Conservation (phyloP, 768 basidiomycete species). For the Erythrobasidium yunnanense region DNA sequence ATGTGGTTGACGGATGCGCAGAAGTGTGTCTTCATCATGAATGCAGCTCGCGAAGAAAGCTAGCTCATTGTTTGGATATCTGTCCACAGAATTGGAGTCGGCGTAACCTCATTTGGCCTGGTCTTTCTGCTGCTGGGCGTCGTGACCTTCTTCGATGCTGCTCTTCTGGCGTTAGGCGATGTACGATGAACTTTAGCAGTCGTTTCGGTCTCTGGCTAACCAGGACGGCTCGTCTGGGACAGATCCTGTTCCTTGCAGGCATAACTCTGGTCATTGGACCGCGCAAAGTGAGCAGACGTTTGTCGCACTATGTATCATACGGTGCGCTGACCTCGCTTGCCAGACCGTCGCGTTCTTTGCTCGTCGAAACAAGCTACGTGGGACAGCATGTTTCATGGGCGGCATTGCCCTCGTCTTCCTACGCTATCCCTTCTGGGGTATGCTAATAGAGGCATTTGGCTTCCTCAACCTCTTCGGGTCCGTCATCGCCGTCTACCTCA, state of each 20-base stretch:
- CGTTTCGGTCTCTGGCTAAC: slow-evolving; percentile 19
- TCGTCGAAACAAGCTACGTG: slow-evolving; percentile 84
- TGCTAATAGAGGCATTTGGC: slow-evolving; percentile 87
- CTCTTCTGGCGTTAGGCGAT: slow-evolving; percentile 90
- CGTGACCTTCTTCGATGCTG: slow-evolving; percentile 91
- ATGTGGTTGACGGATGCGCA: slow-evolving; percentile 49
- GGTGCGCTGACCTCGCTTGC: too few species aligned
- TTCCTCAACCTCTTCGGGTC: slow-evolving; percentile 97
- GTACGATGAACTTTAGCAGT: slow-evolving; percentile 47
- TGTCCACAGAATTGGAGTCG: slow-evolving; percentile 64
- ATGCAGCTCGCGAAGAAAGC: not conserved
- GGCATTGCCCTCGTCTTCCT: slow-evolving; percentile 85
- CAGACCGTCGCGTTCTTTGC: slow-evolving; percentile 93
- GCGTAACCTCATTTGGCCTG: slow-evolving; percentile 84
- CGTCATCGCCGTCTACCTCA: not conserved
- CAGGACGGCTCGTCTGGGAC: not conserved
- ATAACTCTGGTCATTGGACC: slow-evolving; percentile 94
- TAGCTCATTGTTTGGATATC: slow-evolving; percentile 47
- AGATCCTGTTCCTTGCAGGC: slow-evolving; percentile 90
- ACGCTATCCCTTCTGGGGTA: slow-evolving; percentile 89
- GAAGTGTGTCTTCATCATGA: slow-evolving; percentile 37
- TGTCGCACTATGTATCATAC: too few species aligned
- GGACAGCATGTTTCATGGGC: slow-evolving; percentile 74
- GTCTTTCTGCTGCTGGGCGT: slow-evolving; percentile 95
- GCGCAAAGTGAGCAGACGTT: slow-evolving; percentile 49